Evolutionary conservation across 257 asterid species (phyloP).

Genomic region (Anisodus acutangulus): DNA sequence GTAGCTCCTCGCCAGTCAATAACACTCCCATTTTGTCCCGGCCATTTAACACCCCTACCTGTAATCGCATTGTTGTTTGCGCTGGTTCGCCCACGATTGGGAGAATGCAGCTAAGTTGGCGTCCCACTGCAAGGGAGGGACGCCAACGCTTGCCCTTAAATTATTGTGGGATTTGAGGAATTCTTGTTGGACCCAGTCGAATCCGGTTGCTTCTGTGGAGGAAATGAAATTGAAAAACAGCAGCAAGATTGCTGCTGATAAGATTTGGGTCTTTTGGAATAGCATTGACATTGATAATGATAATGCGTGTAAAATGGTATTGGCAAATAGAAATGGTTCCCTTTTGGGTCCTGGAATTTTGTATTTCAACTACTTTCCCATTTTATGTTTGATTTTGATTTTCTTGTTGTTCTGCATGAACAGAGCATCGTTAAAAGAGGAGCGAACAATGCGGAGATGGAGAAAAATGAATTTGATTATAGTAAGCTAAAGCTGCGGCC

Average conservation of each 20-base stretch:
- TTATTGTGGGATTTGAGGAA: slow-evolving; percentile 62
- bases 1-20: too few species aligned
- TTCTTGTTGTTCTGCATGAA: not conserved
- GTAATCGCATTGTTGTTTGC: slow-evolving; percentile 23
- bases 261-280: not conserved
- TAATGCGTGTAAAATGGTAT: not conserved
- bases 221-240: slow-evolving; percentile 3
- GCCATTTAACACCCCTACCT: too few species aligned
- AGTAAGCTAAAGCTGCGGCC: not conserved
- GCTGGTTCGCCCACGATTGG: slow-evolving; percentile 52
- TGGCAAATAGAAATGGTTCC: not conserved
- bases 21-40: too few species aligned
- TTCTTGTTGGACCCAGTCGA: slow-evolving; percentile 48
- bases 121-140: slow-evolving; percentile 56
- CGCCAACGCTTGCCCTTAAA: slow-evolving; percentile 40
- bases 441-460: not conserved
- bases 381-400: not conserved
- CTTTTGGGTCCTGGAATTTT: not conserved
- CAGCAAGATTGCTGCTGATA: slow-evolving; percentile 8
- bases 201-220: not conserved
- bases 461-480: too few species aligned
- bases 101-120: slow-evolving; percentile 47
- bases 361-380: not conserved
- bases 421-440: not conserved
- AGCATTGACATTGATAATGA: not conserved